phyloP scores from a whole-genome alignment of 2,329 filamentous ascomycete species.

The Westerdykella sp. region DNA sequence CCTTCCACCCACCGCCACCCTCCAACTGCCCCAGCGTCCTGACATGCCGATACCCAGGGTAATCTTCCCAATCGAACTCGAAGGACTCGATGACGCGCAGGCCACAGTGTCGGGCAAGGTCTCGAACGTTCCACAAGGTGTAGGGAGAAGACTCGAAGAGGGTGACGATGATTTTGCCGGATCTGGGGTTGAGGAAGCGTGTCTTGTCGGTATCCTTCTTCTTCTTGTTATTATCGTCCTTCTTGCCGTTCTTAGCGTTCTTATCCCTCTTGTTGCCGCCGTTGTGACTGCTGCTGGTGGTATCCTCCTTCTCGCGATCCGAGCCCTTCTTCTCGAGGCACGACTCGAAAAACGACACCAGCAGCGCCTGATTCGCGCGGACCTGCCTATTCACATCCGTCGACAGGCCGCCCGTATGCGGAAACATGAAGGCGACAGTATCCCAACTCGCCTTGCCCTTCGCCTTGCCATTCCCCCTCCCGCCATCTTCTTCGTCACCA shows the following conservation, averaged over 20 bases:
- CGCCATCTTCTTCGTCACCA: slow-evolving; percentile 8
- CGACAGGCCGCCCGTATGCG: slow-evolving; percentile 84
- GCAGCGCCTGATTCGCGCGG: slow-evolving; percentile 59
- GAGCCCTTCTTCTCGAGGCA: slow-evolving; percentile 15
- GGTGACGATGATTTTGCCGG: slow-evolving; percentile 67
- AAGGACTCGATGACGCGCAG: slow-evolving; percentile 66
- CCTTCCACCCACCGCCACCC: slow-evolving; percentile 44
- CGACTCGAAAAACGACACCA: slow-evolving; percentile 27
- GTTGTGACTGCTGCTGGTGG: slow-evolving; percentile 8
- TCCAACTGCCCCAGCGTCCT: slow-evolving; percentile 59
- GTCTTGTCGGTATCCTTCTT: slow-evolving; percentile 6
- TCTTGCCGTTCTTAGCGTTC: background rate
- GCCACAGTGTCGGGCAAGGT: slow-evolving; percentile 73
- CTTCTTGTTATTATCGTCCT: background rate
- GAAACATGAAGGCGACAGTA: slow-evolving; percentile 90
- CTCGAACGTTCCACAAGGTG: slow-evolving; percentile 88
- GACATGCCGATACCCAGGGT: slow-evolving; percentile 69
- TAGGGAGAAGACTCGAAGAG: slow-evolving; percentile 94
- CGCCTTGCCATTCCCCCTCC: no score
- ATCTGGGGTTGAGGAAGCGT: slow-evolving; percentile 45
- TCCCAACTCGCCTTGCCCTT: slow-evolving; percentile 52
- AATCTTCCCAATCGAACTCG: slow-evolving; percentile 58
- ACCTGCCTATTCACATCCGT: slow-evolving; percentile 95
- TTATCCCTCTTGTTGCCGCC: background rate
- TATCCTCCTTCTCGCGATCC: slow-evolving; percentile 8